Evolutionary conservation across 2,329 filamentous ascomycete genomes (phyloP).

Genomic region (Verticillium dahliae): DNA sequence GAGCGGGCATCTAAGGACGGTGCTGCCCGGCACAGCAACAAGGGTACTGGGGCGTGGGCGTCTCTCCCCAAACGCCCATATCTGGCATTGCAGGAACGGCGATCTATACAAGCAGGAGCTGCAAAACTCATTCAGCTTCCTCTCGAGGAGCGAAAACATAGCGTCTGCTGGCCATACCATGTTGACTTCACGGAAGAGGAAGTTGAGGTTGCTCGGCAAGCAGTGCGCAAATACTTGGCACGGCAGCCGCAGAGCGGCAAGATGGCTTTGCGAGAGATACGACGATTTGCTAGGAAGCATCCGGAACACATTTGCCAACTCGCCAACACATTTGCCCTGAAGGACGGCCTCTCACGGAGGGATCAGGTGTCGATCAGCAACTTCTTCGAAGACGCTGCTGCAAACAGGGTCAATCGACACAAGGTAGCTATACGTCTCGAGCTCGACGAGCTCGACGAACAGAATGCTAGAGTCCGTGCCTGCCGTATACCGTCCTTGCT

Average conservation of each 20-base stretch:
- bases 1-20: neutral
- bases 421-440: conserved; percentile 22
- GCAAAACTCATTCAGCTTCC: neutral
- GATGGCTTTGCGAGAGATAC: conserved; percentile 11
- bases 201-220: conserved; percentile 15
- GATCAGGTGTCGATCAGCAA: conserved; percentile 23
- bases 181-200: conserved; percentile 39
- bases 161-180: conserved; percentile 23
- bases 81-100: neutral
- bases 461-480: conserved; percentile 18
- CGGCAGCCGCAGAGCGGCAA: neutral
- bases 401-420: conserved; percentile 12
- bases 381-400: conserved; percentile 28
- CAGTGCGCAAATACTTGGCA: conserved; percentile 5
- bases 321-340: conserved; percentile 5
- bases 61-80: neutral
- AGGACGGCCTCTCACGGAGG: conserved; percentile 16
- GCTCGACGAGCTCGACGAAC: conserved; percentile 20
- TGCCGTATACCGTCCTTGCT: conserved; percentile 33
- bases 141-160: neutral
- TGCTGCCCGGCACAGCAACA: neutral
- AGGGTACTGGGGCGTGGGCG: neutral
- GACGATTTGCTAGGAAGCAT: conserved; percentile 10
- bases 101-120: neutral
- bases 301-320: conserved; percentile 3